These are phyloP conservation scores for Coemansia javaensis DNA, from an alignment of 192 early-diverging fungal species.

Conservation along the genomic window DNA sequence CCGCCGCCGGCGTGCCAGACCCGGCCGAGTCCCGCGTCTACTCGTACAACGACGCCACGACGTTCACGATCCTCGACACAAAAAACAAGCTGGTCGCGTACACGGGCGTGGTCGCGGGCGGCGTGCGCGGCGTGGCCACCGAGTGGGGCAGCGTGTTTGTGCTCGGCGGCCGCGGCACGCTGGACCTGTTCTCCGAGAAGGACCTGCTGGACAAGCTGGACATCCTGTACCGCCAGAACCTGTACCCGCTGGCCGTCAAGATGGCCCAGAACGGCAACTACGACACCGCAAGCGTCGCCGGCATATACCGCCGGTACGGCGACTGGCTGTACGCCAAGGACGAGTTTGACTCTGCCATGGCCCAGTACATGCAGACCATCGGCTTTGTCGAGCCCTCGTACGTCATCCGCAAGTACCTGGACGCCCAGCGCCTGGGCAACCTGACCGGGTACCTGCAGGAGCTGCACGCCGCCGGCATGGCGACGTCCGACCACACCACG, in stretches of 20 bases:
- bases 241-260: slow-evolving; percentile 85
- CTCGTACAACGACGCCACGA: slow-evolving; percentile 46
- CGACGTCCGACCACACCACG: slow-evolving; percentile 93
- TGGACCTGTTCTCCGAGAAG: slow-evolving; percentile 75
- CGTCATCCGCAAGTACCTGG: slow-evolving; percentile 93
- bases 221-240: slow-evolving; percentile 82
- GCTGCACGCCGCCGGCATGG: slow-evolving; percentile 79
- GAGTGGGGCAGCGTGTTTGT: slow-evolving; percentile 93
- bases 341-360: slow-evolving; percentile 88
- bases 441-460: slow-evolving; percentile 86
- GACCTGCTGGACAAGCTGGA: slow-evolving; percentile 83
- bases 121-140: slow-evolving; percentile 64
- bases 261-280: slow-evolving; percentile 77
- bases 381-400: slow-evolving; percentile 92
- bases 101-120: slow-evolving; percentile 67
- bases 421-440: slow-evolving; percentile 89
- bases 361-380: slow-evolving; percentile 88
- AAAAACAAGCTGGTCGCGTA: slow-evolving; percentile 91
- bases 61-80: slow-evolving; percentile 76
- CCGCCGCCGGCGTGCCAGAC: slow-evolving; percentile 6
- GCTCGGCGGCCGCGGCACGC: slow-evolving; percentile 53
- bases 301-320: slow-evolving; percentile 91
- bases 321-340: slow-evolving; percentile 89
- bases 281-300: slow-evolving; percentile 77
- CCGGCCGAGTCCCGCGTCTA: slow-evolving; percentile 33